Percentiles rank a stretch among this genome's conserved stretches.
Conservation (phyloP, 257 asterid genomes). For the Plantago ovata region DNA sequence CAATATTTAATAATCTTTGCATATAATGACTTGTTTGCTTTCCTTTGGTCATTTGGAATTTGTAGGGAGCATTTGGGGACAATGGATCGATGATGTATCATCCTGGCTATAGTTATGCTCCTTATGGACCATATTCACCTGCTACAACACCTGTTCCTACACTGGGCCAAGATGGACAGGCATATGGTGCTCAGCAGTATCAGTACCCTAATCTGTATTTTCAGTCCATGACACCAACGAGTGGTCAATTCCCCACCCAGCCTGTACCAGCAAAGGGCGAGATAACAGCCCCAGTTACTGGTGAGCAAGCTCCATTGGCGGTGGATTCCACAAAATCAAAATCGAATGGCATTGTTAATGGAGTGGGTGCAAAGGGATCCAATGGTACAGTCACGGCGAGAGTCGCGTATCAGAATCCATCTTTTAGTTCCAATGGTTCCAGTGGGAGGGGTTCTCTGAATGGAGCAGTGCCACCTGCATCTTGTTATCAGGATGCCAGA, state of each 20-base stretch:
- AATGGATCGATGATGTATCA: slow-evolving; percentile 60
- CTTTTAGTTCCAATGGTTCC: slow-evolving; percentile 27
- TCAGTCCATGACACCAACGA: slow-evolving; percentile 47
- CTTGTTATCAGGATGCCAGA: slow-evolving; percentile 59
- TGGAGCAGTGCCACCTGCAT: slow-evolving; percentile 39
- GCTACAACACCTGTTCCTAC: slow-evolving; percentile 63
- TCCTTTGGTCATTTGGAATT: not conserved
- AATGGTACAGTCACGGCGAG: slow-evolving; percentile 31
- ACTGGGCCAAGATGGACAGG: slow-evolving; percentile 62
- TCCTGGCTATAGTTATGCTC: slow-evolving; percentile 55
- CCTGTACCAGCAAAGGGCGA: slow-evolving; percentile 48
- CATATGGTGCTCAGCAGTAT: slow-evolving; percentile 70
- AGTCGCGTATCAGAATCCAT: slow-evolving; percentile 14
- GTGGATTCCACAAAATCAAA: slow-evolving; percentile 46
- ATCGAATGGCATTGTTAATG: slow-evolving; percentile 39
- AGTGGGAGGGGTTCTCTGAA: slow-evolving; percentile 44
- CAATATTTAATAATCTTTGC: not conserved
- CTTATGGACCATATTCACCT: slow-evolving; percentile 60
- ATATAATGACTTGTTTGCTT: not conserved
- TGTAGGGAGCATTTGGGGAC: slow-evolving; percentile 65
- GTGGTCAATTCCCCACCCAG: slow-evolving; percentile 32
- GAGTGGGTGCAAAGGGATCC: slow-evolving; percentile 37
- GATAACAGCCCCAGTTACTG: slow-evolving; percentile 35
- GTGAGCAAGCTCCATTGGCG: slow-evolving; percentile 39
- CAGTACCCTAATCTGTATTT: slow-evolving; percentile 61